Percentiles rank a stretch among this genome's conserved stretches.
Evolutionary conservation across 1,284 basidiomycete genomes (phyloP).

Genomic region (Phlebopus sp.): DNA sequence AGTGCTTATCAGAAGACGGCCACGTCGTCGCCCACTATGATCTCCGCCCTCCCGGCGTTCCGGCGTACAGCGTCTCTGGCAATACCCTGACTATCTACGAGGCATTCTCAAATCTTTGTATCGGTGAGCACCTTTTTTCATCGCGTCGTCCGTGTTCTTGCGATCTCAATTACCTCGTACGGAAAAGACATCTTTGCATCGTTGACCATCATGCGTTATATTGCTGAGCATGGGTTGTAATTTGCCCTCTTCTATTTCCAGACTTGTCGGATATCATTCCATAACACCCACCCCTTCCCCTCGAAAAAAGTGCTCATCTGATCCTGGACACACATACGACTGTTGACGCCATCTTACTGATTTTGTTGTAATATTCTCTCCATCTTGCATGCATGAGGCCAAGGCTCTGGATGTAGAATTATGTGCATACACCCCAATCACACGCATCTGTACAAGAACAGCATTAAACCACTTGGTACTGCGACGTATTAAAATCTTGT

Average conservation of each 20-base stretch:
- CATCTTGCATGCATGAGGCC: neutral
- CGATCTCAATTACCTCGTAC: slow-evolving; percentile 10
- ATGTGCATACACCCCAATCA: neutral
- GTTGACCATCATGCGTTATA: slow-evolving; percentile 65
- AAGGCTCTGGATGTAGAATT: neutral
- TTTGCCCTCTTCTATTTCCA: neutral
- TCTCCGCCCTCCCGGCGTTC: slow-evolving; percentile 49
- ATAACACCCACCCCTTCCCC: neutral
- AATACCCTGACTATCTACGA: slow-evolving; percentile 64
- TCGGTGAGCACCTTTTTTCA: slow-evolving; percentile 42
- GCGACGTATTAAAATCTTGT: too few species aligned
- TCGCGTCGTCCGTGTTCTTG: neutral
- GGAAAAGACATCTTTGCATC: slow-evolving; percentile 56
- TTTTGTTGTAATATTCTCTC: neutral
- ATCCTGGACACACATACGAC: neutral
- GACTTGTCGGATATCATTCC: neutral
- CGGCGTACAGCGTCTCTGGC: slow-evolving; percentile 59
- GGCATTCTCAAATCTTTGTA: slow-evolving; percentile 48
- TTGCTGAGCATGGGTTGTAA: slow-evolving; percentile 44
- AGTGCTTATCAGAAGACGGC: slow-evolving; percentile 60
- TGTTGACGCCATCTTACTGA: neutral
- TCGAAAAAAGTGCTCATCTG: neutral
- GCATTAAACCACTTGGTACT: neutral
- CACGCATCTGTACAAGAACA: neutral
- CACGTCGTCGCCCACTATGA: slow-evolving; percentile 58